Base-by-base conservation (phyloP, 2,329 filamentous ascomycete species). In the Stagonosporopsis cucurbitacearum region DNA sequence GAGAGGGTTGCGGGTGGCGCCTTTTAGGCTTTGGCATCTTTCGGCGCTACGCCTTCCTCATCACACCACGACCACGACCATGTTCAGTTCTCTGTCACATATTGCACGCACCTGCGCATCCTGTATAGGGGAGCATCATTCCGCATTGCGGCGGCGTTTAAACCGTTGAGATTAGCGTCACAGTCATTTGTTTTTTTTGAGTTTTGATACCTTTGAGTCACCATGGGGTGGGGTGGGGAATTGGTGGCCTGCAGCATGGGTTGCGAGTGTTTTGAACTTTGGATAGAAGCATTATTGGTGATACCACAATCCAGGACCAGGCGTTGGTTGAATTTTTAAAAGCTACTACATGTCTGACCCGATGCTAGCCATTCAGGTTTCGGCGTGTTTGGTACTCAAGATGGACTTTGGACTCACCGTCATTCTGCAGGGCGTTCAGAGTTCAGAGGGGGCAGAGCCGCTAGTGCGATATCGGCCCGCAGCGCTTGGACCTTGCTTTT, bases 1-100 rank as follows among this genome's bases (percentile, higher is more conserved):
- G 72, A 75, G 44, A 63, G 67, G 40, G 68, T 72, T 15, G 69
- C 71, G 15, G 67, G 71, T 23, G 70, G 71, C n/a, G 64, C 64
- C 12, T 69, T 67, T 36, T 69, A 61, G 45, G 35, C 35, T 40
- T 46, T 17, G 33, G 41, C 42, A 30, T 25, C 23, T 30, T 40
- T 46, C 22, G 33, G 41, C 42, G 36, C 32, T 19, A 39, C 19
- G 5, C 22, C 13, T 15, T 15, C 11, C 35, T 12, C 19, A 32
- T 30, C 28, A 23, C n/a, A 44, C 15, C n/a, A 23, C n/a, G n/a
- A n/a, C 40, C 20, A 52, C 32, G 25, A 39, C 26, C 44, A 28
- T 32, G 32, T 53, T 57, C 26, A 12, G 41, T 57, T 52, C 50
- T 45, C 30, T 45, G 30, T 57, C 40, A 36, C 22, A 44, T 54